Percentiles rank a stretch among this genome's conserved stretches.
Evolutionary conservation across 805 yeast species (phyloP).

Genomic region (Cyberlindnera mycetangii): DNA sequence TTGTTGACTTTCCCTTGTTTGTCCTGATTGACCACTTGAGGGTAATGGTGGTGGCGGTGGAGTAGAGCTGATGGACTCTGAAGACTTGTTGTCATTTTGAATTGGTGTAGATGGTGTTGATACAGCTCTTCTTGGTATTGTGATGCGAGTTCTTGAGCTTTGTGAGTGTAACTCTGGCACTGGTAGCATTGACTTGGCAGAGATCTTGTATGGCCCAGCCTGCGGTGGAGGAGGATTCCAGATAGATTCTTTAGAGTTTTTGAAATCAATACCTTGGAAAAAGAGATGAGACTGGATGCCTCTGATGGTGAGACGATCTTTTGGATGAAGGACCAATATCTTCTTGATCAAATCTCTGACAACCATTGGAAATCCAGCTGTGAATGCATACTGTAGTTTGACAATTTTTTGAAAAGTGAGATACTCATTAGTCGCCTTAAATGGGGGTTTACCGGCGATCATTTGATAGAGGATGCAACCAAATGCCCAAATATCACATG

Average conservation of each 20-base stretch:
- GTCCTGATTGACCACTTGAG: constrained; percentile 10
- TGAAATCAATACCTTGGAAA: constrained; percentile 54
- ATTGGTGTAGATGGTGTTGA: constrained; percentile 26
- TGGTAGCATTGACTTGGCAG: constrained; percentile 77
- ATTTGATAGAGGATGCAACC: constrained; percentile 95
- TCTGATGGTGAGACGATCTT: constrained; percentile 54
- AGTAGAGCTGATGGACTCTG: constrained; percentile 10
- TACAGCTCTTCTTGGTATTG: constrained; percentile 23
- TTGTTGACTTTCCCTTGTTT: constrained; percentile 25
- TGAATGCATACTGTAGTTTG: constrained; percentile 75
- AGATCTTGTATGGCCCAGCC: constrained; percentile 67
- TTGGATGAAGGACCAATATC: constrained; percentile 62
- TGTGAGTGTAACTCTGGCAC: constrained; percentile 46
- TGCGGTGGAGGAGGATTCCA: constrained; percentile 65
- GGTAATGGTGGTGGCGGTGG: no score
- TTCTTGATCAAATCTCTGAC: constrained; percentile 71
- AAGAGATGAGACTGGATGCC: constrained; percentile 64
- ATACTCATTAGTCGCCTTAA: constrained; percentile 80
- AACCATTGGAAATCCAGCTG: constrained; percentile 79
- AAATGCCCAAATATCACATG: constrained; percentile 98
- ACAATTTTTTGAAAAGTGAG: constrained; percentile 79
- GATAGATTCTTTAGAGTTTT: constrained; percentile 42
- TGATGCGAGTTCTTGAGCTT: constrained; percentile 21
- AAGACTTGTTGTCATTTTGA: constrained; percentile 3
- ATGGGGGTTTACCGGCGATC: constrained; percentile 91